Evolutionary conservation across 2,329 filamentous ascomycete species (phyloP).

Genomic region (Beauveria rudraprayagi): DNA sequence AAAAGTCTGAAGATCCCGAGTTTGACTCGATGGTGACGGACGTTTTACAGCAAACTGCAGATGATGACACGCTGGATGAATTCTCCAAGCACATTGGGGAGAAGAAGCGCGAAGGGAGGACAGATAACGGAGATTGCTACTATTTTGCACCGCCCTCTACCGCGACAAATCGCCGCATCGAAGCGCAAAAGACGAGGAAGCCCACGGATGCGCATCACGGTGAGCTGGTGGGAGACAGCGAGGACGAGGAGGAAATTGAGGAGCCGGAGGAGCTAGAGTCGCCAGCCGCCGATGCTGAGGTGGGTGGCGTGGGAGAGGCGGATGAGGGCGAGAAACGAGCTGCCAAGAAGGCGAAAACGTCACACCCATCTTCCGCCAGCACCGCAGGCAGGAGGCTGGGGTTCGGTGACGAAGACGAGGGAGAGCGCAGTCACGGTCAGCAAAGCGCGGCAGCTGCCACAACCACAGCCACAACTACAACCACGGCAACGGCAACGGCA

Average conservation of each 20-base stretch:
- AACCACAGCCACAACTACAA: not conserved
- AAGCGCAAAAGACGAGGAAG: constrained; percentile 35
- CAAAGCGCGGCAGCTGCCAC: constrained; percentile 1
- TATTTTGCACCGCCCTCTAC: constrained; percentile 46
- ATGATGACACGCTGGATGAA: constrained; percentile 39
- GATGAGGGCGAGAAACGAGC: constrained; percentile 20
- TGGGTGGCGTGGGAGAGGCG: not conserved
- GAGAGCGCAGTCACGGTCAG: constrained; percentile 1
- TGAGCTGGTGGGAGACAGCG: constrained; percentile 35
- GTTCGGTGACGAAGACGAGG: not conserved
- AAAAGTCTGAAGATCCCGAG: constrained; percentile 40
- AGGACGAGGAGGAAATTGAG: constrained; percentile 21
- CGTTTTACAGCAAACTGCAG: constrained; percentile 50
- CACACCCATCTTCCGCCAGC: constrained; percentile 11
- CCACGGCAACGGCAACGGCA: constrained; percentile 1
- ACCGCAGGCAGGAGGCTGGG: not conserved
- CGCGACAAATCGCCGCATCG: constrained; percentile 28
- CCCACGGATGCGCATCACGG: constrained; percentile 37
- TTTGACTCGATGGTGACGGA: constrained; percentile 52
- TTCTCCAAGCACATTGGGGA: constrained; percentile 43
- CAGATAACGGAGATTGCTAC: constrained; percentile 41
- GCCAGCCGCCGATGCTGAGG: not conserved
- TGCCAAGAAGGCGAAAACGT: constrained; percentile 29
- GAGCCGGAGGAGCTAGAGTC: constrained; percentile 15
- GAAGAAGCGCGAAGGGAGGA: constrained; percentile 51